Base-by-base conservation (phyloP, 768 basidiomycete species). In the Pleurotus tuoliensis region DNA sequence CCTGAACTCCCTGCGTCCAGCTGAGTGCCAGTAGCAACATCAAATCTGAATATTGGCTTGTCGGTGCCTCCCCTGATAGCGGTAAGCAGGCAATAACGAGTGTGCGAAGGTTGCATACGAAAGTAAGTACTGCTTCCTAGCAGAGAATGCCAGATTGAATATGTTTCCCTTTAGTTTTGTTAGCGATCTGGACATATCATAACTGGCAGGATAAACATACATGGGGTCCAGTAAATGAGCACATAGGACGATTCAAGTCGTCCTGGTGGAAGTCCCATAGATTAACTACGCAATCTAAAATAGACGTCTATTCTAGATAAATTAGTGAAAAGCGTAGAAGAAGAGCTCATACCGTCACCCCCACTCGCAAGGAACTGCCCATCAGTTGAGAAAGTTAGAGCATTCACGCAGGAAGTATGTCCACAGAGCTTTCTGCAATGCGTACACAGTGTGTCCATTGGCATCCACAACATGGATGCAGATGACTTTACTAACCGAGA, bases 241-340 rank as follows among this genome's bases (percentile, higher is more conserved):
- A 67, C 24, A 72, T 74, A 16, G 84, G 77, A 27, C 56, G 60
- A 39, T 62, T 64, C 40, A 84, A 66, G 54, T 84, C 74, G 6
- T 84, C 82, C 61, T 84, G 80, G 60, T 87, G 72, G 59, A 88
- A 82, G 63, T 88, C 83, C 87, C 87, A 88, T 15, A 88, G 67
- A 61, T 75, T 73, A 38, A 87, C 73, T 11, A 73, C 66, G 5
- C 77, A 69, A 68, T 88, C 86, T 87, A 60, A 18, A 25, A 5
- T 12, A 43, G 4, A 22, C 25, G 20, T 2, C 16, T 47, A 5
- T 18, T 12, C 13, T 30, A 48, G 46, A 11, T 16, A n/a, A 15
- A 15, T 34, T 11, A 11, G 11, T 6, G n/a, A 45, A 18, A 22
- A 34, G 16, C 27, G 58, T 54, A 45, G 37, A 22, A 34, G 53